Base-by-base conservation (phyloP, 164 flowering plant genomes). In the Magnolia changhungtana region DNA sequence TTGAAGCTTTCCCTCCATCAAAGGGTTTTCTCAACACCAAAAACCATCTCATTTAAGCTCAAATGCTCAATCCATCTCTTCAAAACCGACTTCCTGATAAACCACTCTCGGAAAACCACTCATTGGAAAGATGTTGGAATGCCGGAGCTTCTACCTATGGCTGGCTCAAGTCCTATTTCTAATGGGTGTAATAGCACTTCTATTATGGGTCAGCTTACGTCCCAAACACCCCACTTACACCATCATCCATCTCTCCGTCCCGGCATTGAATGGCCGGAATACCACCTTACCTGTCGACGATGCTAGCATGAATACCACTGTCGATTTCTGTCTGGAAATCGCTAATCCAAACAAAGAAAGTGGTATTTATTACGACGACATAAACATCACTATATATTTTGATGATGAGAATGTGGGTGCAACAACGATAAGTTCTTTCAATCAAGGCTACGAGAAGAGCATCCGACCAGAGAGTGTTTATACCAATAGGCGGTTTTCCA, bases 181-280 rank as follows among this genome's bases (percentile, higher is more conserved):
- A 2, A 9, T 66, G 16, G 94, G 93, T 23, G 75, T 93, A 24
- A 77, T 88, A 0, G 83, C 89, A 7, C 87, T 93, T 20, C 85
- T 90, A 84, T 2, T 88, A 75, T 91, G 96, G 98, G 87, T 93
- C 4, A 83, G 87, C 78, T 81, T 91, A 0, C 87, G 89, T 1
- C 66, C 89, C 50, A n/a, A 80, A 0, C 71, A 76, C 16, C 96
- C 98, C 68, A 69, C 58, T 14, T 84, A 78, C 79, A 84, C 86
- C 64, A 78, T 93, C 73, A 72, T 83, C 9, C 0, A 73, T 7
- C 80, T 93, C 31, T 82, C 84, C 85, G 72, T 84, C 19, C 92
- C 89, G 20, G 29, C 23, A 24, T 66, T 66, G 23, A 27, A 66
- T 66, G 67, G 23, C 23, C 14, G 10, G 8, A 8, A n/a, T 19